Conservation (phyloP, 805 yeast species). For the Barnettozyma salicaria region DNA sequence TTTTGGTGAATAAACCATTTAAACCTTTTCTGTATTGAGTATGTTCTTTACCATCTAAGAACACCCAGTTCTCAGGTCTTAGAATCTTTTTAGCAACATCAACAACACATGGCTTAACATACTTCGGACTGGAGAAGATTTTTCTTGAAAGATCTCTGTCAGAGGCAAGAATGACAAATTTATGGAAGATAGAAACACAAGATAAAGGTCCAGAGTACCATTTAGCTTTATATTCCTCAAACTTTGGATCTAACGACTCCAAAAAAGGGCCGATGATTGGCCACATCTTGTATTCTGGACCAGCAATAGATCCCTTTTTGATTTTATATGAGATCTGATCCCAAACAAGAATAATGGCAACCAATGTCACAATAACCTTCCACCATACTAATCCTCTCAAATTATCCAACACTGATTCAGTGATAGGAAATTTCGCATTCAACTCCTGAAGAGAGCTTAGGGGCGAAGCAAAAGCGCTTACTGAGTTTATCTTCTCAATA, state of each 20-base stretch:
- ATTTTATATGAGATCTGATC: slow-evolving; percentile 77
- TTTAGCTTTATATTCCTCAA: slow-evolving; percentile 85
- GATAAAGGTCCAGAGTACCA: slow-evolving; percentile 94
- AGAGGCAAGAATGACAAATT: slow-evolving; percentile 92
- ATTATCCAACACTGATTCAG: slow-evolving; percentile 12
- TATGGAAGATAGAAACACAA: slow-evolving; percentile 97
- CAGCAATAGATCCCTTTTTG: slow-evolving; percentile 84
- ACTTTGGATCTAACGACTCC: slow-evolving; percentile 91
- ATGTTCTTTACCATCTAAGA: slow-evolving; percentile 93
- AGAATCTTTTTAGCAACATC: slow-evolving; percentile 93
- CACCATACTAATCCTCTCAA: slow-evolving; percentile 42
- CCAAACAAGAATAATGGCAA: slow-evolving; percentile 47
- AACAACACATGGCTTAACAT: slow-evolving; percentile 95
- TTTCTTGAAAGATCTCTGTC: slow-evolving; percentile 85
- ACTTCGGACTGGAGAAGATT: slow-evolving; percentile 75
- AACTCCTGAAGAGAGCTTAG: slow-evolving; percentile 6
- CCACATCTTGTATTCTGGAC: slow-evolving; percentile 83
- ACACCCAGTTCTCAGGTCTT: slow-evolving; percentile 97
- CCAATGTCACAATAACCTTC: slow-evolving; percentile 41
- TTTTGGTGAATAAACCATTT: slow-evolving; percentile 81
- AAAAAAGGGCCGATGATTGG: slow-evolving; percentile 95
- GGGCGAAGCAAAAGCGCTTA: slow-evolving; percentile 13
- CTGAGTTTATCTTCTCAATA: slow-evolving; percentile 17
- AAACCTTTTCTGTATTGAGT: slow-evolving; percentile 86
- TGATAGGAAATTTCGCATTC: slow-evolving; percentile 4